A percentile compares a stretch with the other conserved stretches of the same genome.
Conservation (phyloP, 2,329 filamentous ascomycete species). For the Pseudocercospora cruenta region DNA sequence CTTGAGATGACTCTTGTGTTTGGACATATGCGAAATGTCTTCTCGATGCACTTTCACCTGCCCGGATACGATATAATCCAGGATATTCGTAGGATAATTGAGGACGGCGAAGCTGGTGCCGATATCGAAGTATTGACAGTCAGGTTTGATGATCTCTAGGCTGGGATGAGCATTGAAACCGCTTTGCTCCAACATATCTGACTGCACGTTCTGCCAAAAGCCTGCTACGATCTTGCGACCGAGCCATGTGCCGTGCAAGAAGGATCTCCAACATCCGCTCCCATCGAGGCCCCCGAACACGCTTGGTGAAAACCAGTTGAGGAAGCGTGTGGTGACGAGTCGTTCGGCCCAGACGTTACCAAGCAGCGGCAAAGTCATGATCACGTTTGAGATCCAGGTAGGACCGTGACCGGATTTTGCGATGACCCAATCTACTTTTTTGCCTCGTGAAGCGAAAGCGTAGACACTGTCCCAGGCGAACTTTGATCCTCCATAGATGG, state of each 20-base stretch:
- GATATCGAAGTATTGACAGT: slow-evolving; percentile 19
- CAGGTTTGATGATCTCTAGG: slow-evolving; percentile 11
- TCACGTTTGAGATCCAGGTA: slow-evolving; percentile 15
- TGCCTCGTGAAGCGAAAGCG: slow-evolving; percentile 18
- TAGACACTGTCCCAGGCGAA: slow-evolving; percentile 20
- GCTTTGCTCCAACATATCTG: slow-evolving; percentile 12
- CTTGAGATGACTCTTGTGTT: slow-evolving; percentile 12
- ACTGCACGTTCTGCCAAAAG: slow-evolving; percentile 14
- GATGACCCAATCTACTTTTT: slow-evolving; percentile 22
- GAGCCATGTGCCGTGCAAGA: slow-evolving; percentile 20
- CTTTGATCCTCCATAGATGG: slow-evolving; percentile 19
- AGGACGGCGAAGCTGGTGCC: slow-evolving; percentile 14
- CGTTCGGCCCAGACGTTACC: slow-evolving; percentile 17
- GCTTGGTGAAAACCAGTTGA: slow-evolving; percentile 19
- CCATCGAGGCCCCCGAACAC: slow-evolving; percentile 16
- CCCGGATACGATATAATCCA: slow-evolving; percentile 17
- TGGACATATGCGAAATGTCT: slow-evolving; percentile 17
- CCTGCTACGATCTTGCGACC: slow-evolving; percentile 13
- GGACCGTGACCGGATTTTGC: slow-evolving; percentile 20
- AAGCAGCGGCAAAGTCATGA: slow-evolving; percentile 7
- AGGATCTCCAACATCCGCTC: slow-evolving; percentile 18
- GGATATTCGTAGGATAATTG: slow-evolving; percentile 19
- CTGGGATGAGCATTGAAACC: slow-evolving; percentile 15
- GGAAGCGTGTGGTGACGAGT: slow-evolving; percentile 18
- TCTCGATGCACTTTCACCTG: slow-evolving; percentile 20